Conservation (phyloP, 2,329 filamentous ascomycete species). For the Hansfordia pulvinata region DNA sequence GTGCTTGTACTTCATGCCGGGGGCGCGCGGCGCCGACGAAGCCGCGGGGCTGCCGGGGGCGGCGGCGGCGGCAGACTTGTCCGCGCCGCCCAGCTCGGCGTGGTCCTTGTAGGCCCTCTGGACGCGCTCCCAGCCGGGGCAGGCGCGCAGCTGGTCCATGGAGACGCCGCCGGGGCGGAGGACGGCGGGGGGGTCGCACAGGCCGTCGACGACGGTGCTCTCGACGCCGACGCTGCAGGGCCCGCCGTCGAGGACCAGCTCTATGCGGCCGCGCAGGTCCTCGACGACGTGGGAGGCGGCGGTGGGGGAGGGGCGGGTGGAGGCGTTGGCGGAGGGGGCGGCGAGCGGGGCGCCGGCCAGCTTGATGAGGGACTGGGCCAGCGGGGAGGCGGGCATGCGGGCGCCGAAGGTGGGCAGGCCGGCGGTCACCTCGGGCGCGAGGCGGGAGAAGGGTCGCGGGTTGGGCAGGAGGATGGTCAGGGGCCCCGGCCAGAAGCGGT, state of each 20-base stretch:
- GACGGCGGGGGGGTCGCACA: slow-evolving; percentile 68
- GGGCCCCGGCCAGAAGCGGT: slow-evolving; percentile 86
- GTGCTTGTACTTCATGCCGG: slow-evolving; percentile 98
- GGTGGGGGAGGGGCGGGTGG: slow-evolving; percentile 84
- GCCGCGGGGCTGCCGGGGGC: too few relatives aligned
- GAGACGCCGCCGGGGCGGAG: slow-evolving; percentile 79
- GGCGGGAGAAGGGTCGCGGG: slow-evolving; percentile 47
- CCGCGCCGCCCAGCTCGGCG: slow-evolving; percentile 46
- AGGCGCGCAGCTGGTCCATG: slow-evolving; percentile 61
- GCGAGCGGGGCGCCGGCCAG: slow-evolving; percentile 68
- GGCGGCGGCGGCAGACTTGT: too few relatives aligned
- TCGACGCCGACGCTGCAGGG: slow-evolving; percentile 82
- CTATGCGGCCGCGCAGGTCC: slow-evolving; percentile 71
- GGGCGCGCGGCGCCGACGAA: slow-evolving; percentile 72
- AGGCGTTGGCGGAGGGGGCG: slow-evolving; percentile 88
- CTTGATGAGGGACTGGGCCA: slow-evolving; percentile 81
- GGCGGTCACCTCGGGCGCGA: slow-evolving; percentile 88
- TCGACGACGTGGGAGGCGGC: slow-evolving; percentile 79
- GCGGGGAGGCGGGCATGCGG: slow-evolving; percentile 71
- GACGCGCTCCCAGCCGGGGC: slow-evolving; percentile 70
- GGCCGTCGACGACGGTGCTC: slow-evolving; percentile 89
- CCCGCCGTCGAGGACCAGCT: slow-evolving; percentile 81
- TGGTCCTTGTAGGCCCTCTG: slow-evolving; percentile 68
- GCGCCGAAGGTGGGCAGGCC: slow-evolving; percentile 75
- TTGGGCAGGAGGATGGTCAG: slow-evolving; percentile 81